Evolutionary conservation across 306 rosid species (phyloP), one percentile per base, ranked within the genome.

Genomic region (Crataegus laevigata): DNA sequence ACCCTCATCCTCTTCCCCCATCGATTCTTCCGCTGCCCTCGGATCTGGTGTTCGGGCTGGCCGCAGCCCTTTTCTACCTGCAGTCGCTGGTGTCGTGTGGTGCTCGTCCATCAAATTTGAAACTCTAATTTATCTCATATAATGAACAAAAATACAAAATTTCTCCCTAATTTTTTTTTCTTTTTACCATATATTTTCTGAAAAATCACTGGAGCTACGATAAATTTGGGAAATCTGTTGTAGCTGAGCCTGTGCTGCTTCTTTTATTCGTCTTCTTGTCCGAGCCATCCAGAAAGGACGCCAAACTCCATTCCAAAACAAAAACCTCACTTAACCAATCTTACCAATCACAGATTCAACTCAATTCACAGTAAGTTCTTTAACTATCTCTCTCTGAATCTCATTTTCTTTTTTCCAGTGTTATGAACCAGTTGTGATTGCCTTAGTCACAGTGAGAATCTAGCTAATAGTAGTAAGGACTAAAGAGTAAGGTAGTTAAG

Each of bases 41-140:
- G n/a, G 98, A 93, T 67, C 88, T 94, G 80, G 51, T 87, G 40
- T 91, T 89, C 51, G 87, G 91, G 63, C 77, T 94, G 73, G 85
- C 84, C 42, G 76, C 97, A 11, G 82, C 87, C 8, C 64, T 89
- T 67, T 94, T 94, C 87, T 88, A 88, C 84, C 75, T 94, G 62
- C 89, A 87, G 9, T 81, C 80, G 76, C 70, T 85, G 38, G 80
- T 88, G 28, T 75, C 92, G 18, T 69, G 88, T 28, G 45, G 90
- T 4, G 65, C 85, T 90, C 96, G 72, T 93, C 98, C 98, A 93
- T 93, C 81, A 88, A 29, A 87, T 84, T 80, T 57, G 82, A 74
- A 67, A 72, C 82, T 79, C 74, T 81, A 78, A 83, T 47, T 63
- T 54, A 79, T 88, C 86, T 82, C 89, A 89, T 87, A 85, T 78